Evolutionary conservation across 179 eudicot genomes (phyloP), one percentile per base, ranked within the genome.

Genomic region (Gypsophila paniculata): DNA sequence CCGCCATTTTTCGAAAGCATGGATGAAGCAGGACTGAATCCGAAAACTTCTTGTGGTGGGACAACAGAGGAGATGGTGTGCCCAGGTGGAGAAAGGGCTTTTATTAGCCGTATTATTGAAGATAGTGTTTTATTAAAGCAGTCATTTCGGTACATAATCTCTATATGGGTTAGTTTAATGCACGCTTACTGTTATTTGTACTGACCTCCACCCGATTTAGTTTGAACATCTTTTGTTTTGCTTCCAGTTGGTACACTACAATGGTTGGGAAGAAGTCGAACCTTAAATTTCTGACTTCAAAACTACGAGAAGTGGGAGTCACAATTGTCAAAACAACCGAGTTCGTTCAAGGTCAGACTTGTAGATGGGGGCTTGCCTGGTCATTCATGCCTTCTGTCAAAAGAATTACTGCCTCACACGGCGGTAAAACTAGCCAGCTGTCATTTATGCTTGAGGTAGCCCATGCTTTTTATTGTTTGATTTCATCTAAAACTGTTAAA

Each of bases 331-430:
- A 91, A 82, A 89, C 97, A 55, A 93, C 98, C 42, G 98, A 93
- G 81, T 93, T 93, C 82, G 98, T 93, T 54, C 98, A 93, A 72
- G 98, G 98, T 42, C 85, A 85, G 75, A 93, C 98, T 74, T 87
- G 85, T 68, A 84, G 98, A 71, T 91, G 98, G 98, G 98, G 98
- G 25, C 89, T 93, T 71, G 98, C 97, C 5, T 93, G 98, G 98
- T 93, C 98, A 23, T 93, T 93, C 78, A 61, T 84, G 81, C 86
- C 88, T 75, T 76, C 88, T 49, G 60, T 83, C 57, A 86, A 71
- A 80, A 89, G 82, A 72, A 61, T 81, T 15, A 61, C 81, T 15
- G 70, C 88, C 44, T 79, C 84, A 59, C 77, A 73, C 29, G 80
- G 73, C 54, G 52, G 76, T 21, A 76, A 76, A 67, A 87, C 80